Evolutionary conservation across 2,329 filamentous ascomycete genomes (phyloP), one percentile per base, ranked within the genome.

Genomic region (Fusarium sp.): DNA sequence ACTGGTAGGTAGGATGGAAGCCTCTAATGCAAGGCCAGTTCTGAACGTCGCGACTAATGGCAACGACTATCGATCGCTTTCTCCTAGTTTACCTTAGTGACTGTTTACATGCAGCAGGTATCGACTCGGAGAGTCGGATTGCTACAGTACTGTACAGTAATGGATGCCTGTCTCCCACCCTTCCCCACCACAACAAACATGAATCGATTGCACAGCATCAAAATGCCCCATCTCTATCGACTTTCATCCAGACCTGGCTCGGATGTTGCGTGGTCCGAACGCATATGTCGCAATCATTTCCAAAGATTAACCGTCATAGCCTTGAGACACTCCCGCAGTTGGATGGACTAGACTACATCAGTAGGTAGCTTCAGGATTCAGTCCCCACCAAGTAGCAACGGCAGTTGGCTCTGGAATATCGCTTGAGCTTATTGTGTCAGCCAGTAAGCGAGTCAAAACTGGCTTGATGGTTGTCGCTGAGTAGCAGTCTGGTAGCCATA

Each of bases 31-130:
- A 37, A 37, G 18, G 18, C 34, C 34, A 37, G 10, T 37, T 37
- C 34, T 37, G 34, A 37, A 37, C 12, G 60, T 50, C 30, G 50
- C 63, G 59, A 62, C 59, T 65, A 69, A 65, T 53, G 46, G 51
- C 54, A 45, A 45, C 55, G 65, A 73, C 69, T 70, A 73, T 73
- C 63, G 56, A 68, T 68, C 59, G 62, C 41, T 41, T 47, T 37
- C 55, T 47, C 65, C 47, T 53, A 50, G 27, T 16, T 30, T 20
- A 48, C 47, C 41, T 45, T 28, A 28, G 28, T 28, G 6, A 27
- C 27, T 40, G 47, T 51, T 32, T 25, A 42, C 45, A 40, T 51
- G 42, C 46, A 67, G 34, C 34, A 37, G 34, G 18, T 55, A 41
- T 60, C 23, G 41, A 47, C 57, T 49, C 32, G 23, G 18, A 51